Evolutionary conservation across 192 early-diverging fungal genomes (phyloP), one percentile per base, ranked within the genome.

Genomic region (Coemansia pectinata): DNA sequence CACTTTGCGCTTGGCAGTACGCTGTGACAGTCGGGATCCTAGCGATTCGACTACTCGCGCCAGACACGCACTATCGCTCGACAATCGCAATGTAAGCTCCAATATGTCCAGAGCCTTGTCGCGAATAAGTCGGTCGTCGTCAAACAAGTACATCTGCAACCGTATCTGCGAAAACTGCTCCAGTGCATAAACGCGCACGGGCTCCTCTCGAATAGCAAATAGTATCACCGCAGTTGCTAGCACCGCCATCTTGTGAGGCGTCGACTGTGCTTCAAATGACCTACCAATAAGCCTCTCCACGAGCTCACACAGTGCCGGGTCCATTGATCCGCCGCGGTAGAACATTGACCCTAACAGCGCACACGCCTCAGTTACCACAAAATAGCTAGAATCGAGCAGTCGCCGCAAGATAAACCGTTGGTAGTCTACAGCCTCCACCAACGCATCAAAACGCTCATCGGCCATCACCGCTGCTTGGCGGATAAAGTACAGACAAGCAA

Each of bases 81-180:
- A 29, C 1, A 44, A 27, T 5, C 66, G 44, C 55, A 82, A 6
- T 17, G 44, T 44, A 9, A 48, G 63, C 42, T 82, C 79, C 27
- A 77, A 48, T 39, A 82, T 62, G 33, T 82, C 79, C 69, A 82
- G 65, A 9, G 79, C 79, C 19, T 59, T 60, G 69, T 82, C 79
- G 41, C 79, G 79, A 14, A 77, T 58, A 55, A 71, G 60, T 38
- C 74, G 41, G 53, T 82, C 79, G 1, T 5, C 4, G 36, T 77
- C 74, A 68, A 69, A 71, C 19, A 82, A 27, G 23, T 81, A 81
- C 40, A 48, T 65, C 52, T 48, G 33, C 40, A 74, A 44, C 2
- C 23, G 15, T 11, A 21, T 44, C 19, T 72, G 52, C 17, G 63
- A 23, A 12, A 73, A 38, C 38, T 63, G 36, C 0, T 42, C 45